A percentile compares a stretch with the other conserved stretches of the same genome.
Conservation (phyloP, 2,329 filamentous ascomycete species). For the Trichoderma pleuroti region DNA sequence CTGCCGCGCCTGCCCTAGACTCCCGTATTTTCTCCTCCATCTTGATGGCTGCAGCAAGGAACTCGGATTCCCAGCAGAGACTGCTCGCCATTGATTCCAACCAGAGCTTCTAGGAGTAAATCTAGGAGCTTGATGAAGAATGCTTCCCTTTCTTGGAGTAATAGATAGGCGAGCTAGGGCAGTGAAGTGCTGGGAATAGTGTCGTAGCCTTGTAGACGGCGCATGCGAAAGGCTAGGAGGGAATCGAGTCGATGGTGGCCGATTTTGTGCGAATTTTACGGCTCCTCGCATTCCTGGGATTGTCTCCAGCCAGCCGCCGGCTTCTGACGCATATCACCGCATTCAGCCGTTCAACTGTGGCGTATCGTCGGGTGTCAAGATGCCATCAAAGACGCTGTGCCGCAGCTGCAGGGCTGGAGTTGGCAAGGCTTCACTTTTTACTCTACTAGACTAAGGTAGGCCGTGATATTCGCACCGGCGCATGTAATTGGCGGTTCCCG, state of each 20-base stretch:
- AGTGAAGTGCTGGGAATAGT: conserved; percentile 10
- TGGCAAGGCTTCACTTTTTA: conserved; percentile 3
- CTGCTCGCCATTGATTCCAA: conserved; percentile 17
- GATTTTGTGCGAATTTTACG: conserved; percentile 23
- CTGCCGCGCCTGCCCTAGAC: conserved; percentile 21
- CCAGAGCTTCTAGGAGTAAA: conserved; percentile 2
- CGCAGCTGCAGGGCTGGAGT: not conserved
- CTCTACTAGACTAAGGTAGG: not conserved
- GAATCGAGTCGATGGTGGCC: conserved; percentile 22
- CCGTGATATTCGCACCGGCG: not conserved
- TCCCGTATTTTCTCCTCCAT: conserved; percentile 25
- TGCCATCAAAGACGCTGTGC: not conserved
- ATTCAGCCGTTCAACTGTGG: conserved; percentile 16
- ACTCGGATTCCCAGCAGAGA: not conserved
- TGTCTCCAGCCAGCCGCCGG: conserved; percentile 23
- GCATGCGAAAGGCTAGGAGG: not conserved
- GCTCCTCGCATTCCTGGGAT: conserved; percentile 32
- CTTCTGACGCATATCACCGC: conserved; percentile 24
- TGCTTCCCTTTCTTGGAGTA: conserved; percentile 3
- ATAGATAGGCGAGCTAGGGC: conserved; percentile 21
- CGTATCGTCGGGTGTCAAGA: not conserved
- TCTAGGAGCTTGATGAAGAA: conserved; percentile 17
- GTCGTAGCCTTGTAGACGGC: conserved; percentile 7
- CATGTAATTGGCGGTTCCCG: conserved; percentile 5
- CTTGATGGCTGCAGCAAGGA: conserved; percentile 14